Evolutionary conservation across 257 asterid genomes (phyloP).

Genomic region (Solanum infundibuliforme): DNA sequence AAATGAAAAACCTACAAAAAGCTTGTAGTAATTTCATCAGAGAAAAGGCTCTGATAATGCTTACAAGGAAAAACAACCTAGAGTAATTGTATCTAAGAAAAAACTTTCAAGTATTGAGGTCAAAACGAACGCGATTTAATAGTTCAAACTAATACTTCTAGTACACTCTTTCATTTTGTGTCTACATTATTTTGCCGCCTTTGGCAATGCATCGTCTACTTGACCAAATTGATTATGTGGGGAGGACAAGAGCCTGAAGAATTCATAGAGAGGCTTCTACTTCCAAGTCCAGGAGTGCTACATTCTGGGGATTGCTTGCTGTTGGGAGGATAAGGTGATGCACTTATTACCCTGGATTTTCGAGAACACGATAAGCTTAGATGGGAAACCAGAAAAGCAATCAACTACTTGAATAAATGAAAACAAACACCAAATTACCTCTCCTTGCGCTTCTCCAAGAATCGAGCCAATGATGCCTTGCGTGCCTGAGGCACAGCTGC

Average conservation of each 20-base stretch:
- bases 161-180: constrained; percentile 2
- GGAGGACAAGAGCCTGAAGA: constrained; percentile 39
- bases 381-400: background rate
- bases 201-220: background rate
- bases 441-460: constrained; percentile 90
- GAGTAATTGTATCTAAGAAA: constrained; percentile 2
- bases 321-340: constrained; percentile 40
- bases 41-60: background rate
- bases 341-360: constrained; percentile 35
- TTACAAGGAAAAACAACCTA: constrained; percentile 21
- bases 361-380: background rate
- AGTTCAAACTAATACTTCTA: background rate
- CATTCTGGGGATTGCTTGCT: constrained; percentile 29
- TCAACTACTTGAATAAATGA: background rate
- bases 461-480: constrained; percentile 74
- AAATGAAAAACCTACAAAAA: constrained; percentile 12
- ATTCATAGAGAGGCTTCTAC: constrained; percentile 31
- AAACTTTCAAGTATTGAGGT: background rate
- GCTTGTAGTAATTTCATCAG: background rate
- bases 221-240: constrained; percentile 20
- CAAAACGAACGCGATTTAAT: background rate
- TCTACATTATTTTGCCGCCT: constrained; percentile 16
- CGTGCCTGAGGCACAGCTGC: constrained; percentile 91
- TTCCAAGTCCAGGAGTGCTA: constrained; percentile 23
- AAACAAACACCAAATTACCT: constrained; percentile 32